A percentile compares a stretch with the other conserved stretches of the same genome.
Evolutionary conservation across 2,329 filamentous ascomycete genomes (phyloP).

Genomic region (Penicillium hesseltinei): DNA sequence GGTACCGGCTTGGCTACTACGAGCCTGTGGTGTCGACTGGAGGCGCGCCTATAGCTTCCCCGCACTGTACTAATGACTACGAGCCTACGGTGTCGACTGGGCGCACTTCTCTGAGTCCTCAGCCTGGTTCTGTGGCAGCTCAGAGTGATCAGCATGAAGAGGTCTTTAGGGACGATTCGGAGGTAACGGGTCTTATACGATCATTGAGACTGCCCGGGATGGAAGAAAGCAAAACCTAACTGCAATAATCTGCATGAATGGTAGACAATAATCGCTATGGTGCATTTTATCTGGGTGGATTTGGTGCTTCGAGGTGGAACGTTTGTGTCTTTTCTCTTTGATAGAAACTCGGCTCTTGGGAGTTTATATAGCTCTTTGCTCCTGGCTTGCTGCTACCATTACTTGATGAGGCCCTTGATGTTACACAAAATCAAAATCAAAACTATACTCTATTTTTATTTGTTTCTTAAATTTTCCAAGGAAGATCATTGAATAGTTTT

Average conservation of each 20-base stretch:
- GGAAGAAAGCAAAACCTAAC: not conserved
- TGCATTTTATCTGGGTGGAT: not conserved
- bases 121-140: not conserved
- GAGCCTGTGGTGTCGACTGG: not conserved
- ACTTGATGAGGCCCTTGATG: too few relatives aligned
- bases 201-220: not conserved
- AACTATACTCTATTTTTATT: not conserved
- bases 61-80: too few relatives aligned
- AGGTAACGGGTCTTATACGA: not conserved
- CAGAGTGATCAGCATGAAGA: not conserved
- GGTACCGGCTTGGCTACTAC: not conserved
- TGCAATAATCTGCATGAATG: too few relatives aligned
- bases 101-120: not conserved
- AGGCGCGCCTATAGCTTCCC: not conserved
- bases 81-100: not conserved
- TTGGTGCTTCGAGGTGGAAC: too few relatives aligned
- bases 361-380: not conserved
- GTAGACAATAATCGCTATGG: too few relatives aligned
- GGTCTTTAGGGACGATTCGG: not conserved
- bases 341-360: not conserved
- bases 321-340: not conserved
- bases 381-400: not conserved
- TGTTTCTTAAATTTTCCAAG: not conserved
- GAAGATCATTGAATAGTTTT: not conserved
- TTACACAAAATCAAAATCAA: too few relatives aligned